Conservation (phyloP, 306 rosid genomes). For the Trichosanthes cucumerina region DNA sequence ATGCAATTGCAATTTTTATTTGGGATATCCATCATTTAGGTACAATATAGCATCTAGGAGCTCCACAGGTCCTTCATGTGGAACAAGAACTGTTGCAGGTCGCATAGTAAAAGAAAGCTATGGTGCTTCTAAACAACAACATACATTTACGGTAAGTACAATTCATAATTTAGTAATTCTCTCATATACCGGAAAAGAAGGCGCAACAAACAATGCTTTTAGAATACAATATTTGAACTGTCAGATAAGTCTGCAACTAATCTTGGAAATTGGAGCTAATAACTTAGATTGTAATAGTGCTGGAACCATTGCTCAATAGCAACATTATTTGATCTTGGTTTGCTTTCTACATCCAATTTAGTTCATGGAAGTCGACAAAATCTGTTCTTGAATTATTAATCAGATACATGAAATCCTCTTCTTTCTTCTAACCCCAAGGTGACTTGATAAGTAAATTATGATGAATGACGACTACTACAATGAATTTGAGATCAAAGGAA, state of each 20-base stretch:
- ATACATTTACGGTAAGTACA: slow-evolving; percentile 75
- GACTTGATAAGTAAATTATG: neutral
- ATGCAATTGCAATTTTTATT: neutral
- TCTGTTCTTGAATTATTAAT: neutral
- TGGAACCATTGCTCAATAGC: neutral
- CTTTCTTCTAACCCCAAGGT: neutral
- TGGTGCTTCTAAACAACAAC: slow-evolving; percentile 84
- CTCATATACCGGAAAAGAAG: neutral
- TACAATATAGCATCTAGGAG: slow-evolving; percentile 65
- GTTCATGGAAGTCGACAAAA: neutral
- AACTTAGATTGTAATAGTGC: neutral
- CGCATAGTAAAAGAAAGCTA: slow-evolving; percentile 60
- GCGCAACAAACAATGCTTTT: neutral
- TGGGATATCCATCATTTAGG: slow-evolving; percentile 31
- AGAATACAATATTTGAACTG: neutral
- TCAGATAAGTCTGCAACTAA: neutral
- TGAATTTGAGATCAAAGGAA: no score
- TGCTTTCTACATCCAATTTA: neutral
- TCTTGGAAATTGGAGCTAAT: neutral
- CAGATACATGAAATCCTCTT: neutral
- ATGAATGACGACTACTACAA: neutral
- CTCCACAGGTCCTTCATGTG: slow-evolving; percentile 62
- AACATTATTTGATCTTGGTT: neutral
- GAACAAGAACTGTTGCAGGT: slow-evolving; percentile 71
- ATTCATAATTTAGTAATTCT: neutral